Percentiles rank a stretch among this genome's conserved stretches.
These are phyloP conservation scores for Nothomitra cinnamomea DNA, from an alignment of 2,329 filamentous ascomycete genomes.

Conservation along the genomic window DNA sequence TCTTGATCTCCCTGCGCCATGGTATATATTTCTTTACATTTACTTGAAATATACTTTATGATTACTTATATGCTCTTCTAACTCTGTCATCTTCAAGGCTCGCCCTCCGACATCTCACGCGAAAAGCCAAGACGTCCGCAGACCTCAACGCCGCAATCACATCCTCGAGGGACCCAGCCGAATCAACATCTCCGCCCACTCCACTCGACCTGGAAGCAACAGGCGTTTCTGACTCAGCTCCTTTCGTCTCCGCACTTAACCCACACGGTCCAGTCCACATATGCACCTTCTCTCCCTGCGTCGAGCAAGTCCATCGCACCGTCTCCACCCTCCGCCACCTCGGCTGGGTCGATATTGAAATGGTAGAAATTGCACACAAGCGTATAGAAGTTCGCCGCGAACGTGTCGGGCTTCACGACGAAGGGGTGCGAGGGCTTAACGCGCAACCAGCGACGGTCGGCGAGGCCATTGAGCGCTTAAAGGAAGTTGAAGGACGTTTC, in stretches of 20 bases:
- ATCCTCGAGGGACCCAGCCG: not conserved
- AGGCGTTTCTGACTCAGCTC: not conserved
- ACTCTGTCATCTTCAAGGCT: not conserved
- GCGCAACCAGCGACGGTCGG: slow-evolving; percentile 55
- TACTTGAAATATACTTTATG: not conserved
- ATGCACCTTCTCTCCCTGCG: slow-evolving; percentile 92
- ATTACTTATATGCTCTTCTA: not conserved
- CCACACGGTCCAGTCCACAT: slow-evolving; percentile 56
- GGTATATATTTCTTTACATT: slow-evolving; percentile 16
- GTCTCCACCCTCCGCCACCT: slow-evolving; percentile 62
- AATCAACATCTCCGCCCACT: too few relatives aligned
- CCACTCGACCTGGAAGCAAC: not conserved
- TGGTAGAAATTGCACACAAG: slow-evolving; percentile 74
- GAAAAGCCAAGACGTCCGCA: not conserved
- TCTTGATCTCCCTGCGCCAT: slow-evolving; percentile 32
- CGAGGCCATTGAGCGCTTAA: slow-evolving; percentile 59
- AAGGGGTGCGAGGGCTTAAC: slow-evolving; percentile 49
- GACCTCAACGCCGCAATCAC: not conserved
- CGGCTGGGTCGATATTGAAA: slow-evolving; percentile 83
- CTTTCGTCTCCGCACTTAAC: slow-evolving; percentile 39
- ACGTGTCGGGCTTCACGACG: slow-evolving; percentile 54
- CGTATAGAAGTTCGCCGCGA: slow-evolving; percentile 71
- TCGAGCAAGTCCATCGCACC: slow-evolving; percentile 85
- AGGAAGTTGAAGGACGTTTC: slow-evolving; percentile 46
- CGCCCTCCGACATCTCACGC: slow-evolving; percentile 7